These are phyloP conservation scores for Metschnikowia vanudenii DNA, from an alignment of 805 yeast species.

Conservation along the genomic window DNA sequence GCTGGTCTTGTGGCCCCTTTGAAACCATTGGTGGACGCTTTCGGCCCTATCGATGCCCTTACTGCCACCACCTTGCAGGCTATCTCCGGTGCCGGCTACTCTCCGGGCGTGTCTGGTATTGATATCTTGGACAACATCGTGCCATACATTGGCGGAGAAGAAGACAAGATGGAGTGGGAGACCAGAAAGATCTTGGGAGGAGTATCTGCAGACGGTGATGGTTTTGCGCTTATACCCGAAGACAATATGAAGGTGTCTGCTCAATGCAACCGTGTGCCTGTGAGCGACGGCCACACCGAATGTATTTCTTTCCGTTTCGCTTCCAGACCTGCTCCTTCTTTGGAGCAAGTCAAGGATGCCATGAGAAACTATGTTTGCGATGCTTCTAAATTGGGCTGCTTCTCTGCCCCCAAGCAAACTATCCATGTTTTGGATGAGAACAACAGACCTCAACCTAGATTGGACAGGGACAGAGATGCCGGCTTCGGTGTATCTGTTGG, in stretches of 20 bases:
- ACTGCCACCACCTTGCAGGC: conserved; percentile 95
- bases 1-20: conserved; percentile 97
- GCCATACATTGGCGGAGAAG: conserved; percentile 95
- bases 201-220: conserved; percentile 49
- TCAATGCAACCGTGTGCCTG: conserved; percentile 95
- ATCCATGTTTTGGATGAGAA: conserved; percentile 87
- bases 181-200: conserved; percentile 89
- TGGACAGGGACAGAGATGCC: conserved; percentile 91
- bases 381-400: conserved; percentile 75
- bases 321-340: conserved; percentile 78
- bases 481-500: conserved; percentile 97
- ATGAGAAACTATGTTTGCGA: conserved; percentile 78
- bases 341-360: conserved; percentile 72
- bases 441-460: conserved; percentile 96
- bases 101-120: conserved; percentile 96
- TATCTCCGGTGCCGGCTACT: conserved; percentile 96
- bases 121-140: conserved; percentile 92
- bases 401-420: conserved; percentile 89
- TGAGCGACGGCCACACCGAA: conserved; percentile 96
- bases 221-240: conserved; percentile 57
- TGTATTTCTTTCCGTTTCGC: conserved; percentile 85
- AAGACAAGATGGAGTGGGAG: conserved; percentile 98
- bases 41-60: conserved; percentile 86
- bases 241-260: conserved; percentile 86
- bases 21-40: conserved; percentile 85